phyloP scores from a whole-genome alignment of 2,329 filamentous ascomycete genomes.

The Huntiella moniliformis region DNA sequence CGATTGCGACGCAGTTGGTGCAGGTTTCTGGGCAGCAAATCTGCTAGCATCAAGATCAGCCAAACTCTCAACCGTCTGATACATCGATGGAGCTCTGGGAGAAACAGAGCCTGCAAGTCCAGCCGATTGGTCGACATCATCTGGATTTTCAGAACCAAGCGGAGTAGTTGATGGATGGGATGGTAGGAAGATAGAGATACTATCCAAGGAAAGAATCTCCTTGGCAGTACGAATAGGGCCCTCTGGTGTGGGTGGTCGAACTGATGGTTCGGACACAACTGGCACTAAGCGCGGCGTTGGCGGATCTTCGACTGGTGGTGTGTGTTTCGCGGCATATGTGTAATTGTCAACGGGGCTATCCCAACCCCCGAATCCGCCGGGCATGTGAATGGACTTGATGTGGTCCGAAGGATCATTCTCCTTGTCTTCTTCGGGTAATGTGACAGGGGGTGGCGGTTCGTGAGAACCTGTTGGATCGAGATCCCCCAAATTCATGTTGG shows the following conservation, averaged over 20 bases:
- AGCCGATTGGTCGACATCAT: neutral
- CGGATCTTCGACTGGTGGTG: neutral
- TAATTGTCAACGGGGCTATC: neutral
- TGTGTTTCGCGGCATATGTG: neutral
- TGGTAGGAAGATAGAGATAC: slow-evolving; percentile 10
- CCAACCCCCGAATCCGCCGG: slow-evolving; percentile 7
- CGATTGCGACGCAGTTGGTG: slow-evolving; percentile 15
- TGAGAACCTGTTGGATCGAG: neutral
- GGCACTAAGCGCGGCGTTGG: neutral
- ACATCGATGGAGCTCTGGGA: slow-evolving; percentile 8
- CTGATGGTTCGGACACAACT: neutral
- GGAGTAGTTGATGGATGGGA: neutral
- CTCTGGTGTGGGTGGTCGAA: slow-evolving; percentile 2
- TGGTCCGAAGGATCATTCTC: neutral
- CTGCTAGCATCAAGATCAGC: slow-evolving; percentile 3
- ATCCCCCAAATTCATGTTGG: neutral
- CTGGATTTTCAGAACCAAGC: neutral
- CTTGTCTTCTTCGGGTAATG: neutral
- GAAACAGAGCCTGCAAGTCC: slow-evolving; percentile 4
- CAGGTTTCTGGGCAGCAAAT: slow-evolving; percentile 13
- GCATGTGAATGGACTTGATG: slow-evolving; percentile 10
- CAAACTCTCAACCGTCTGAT: slow-evolving; percentile 7
- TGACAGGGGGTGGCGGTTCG: neutral
- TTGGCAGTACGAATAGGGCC: slow-evolving; percentile 7
- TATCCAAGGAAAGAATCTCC: slow-evolving; percentile 8